Evolutionary conservation across 108 stramenopile species (phyloP).

Genomic region (Fistulifera solaris): DNA sequence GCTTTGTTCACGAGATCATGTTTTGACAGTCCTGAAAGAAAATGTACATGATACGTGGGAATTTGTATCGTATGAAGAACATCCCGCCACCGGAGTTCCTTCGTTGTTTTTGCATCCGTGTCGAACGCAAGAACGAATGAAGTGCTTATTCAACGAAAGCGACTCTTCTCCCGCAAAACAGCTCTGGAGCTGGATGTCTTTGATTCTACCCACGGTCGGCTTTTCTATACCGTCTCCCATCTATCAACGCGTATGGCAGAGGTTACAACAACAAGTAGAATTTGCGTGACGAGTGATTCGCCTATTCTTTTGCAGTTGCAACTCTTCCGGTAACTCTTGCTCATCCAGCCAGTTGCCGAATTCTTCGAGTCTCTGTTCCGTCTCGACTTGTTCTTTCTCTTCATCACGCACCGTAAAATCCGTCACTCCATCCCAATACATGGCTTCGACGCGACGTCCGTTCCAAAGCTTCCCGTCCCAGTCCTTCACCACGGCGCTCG

Average conservation of each 20-base stretch:
- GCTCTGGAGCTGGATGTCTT: slow-evolving; percentile 66
- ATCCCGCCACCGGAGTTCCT: slow-evolving; percentile 48
- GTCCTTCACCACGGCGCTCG: slow-evolving; percentile 69
- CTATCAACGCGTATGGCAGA: slow-evolving; percentile 9
- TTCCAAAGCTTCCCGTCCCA: slow-evolving; percentile 4
- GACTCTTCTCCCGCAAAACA: neutral
- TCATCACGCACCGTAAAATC: slow-evolving; percentile 71
- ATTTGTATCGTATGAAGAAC: slow-evolving; percentile 65
- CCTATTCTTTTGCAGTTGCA: slow-evolving; percentile 33
- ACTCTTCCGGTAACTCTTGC: slow-evolving; percentile 88
- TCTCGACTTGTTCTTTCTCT: slow-evolving; percentile 47
- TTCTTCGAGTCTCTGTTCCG: slow-evolving; percentile 80
- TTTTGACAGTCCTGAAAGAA: slow-evolving; percentile 23
- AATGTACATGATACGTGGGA: slow-evolving; percentile 45
- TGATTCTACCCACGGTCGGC: slow-evolving; percentile 61
- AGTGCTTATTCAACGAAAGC: slow-evolving; percentile 9
- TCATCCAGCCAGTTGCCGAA: slow-evolving; percentile 94
- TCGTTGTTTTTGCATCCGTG: slow-evolving; percentile 72
- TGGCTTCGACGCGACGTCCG: slow-evolving; percentile 33
- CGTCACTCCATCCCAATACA: slow-evolving; percentile 94
- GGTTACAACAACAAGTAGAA: slow-evolving; percentile 1
- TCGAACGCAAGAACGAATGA: slow-evolving; percentile 40
- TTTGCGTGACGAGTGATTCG: neutral
- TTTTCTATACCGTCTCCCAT: slow-evolving; percentile 31
- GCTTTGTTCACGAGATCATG: slow-evolving; percentile 21